Conservation (phyloP, 768 basidiomycete species). For the Leccinum subtestaceum region DNA sequence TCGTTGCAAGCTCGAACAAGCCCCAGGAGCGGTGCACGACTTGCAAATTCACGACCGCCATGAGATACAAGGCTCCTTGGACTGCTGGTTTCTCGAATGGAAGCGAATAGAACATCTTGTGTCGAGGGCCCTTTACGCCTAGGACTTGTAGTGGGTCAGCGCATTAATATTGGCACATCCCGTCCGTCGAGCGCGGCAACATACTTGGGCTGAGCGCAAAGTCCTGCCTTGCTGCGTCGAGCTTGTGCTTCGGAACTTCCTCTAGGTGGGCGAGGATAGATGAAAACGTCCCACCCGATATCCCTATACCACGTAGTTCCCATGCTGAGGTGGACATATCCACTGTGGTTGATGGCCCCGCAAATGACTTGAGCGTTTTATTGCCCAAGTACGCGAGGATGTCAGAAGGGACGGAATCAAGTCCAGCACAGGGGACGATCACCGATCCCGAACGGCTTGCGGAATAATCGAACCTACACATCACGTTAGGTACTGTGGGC, state of each 20-base stretch:
- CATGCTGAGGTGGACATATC: constrained; percentile 56
- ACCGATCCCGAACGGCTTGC: constrained; percentile 70
- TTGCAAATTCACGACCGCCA: constrained; percentile 43
- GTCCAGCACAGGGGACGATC: constrained; percentile 76
- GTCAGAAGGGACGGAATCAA: constrained; percentile 80
- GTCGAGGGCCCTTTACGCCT: constrained; percentile 29
- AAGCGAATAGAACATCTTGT: constrained; percentile 37
- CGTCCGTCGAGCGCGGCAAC: constrained; percentile 3
- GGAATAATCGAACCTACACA: constrained; percentile 60
- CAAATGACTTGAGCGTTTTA: constrained; percentile 56
- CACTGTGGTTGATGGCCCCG: constrained; percentile 37
- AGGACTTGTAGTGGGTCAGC: constrained; percentile 26
- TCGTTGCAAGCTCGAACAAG: constrained; percentile 37
- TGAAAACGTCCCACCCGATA: constrained; percentile 39
- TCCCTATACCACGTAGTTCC: constrained; percentile 29
- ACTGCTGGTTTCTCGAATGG: constrained; percentile 31
- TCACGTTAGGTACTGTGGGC: constrained; percentile 4
- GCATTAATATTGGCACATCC: background rate
- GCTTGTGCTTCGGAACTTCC: constrained; percentile 33
- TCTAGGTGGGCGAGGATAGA: constrained; percentile 33
- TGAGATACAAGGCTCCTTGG: constrained; percentile 43
- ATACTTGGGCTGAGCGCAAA: constrained; percentile 46
- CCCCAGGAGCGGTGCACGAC: constrained; percentile 60
- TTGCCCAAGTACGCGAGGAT: constrained; percentile 64
- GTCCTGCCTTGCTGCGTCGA: constrained; percentile 30